Percentiles rank a stretch among this genome's conserved stretches.
Conservation (phyloP, 441 rosid species). For the Gossypium schwendimanii region DNA sequence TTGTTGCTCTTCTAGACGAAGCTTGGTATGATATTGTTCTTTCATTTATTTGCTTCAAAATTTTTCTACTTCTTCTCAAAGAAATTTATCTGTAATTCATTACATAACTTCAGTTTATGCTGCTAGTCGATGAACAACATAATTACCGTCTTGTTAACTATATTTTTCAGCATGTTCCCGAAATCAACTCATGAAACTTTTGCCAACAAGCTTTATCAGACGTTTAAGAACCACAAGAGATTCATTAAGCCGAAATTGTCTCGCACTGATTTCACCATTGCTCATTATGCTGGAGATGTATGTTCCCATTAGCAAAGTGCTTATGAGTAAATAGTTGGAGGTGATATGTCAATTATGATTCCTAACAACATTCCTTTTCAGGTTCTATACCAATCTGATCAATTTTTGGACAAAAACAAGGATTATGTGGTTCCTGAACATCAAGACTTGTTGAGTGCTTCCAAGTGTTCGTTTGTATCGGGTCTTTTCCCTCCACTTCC, state of each 20-base stretch:
- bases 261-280: constrained; percentile 82
- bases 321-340: not conserved
- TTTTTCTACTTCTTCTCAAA: not conserved
- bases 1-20: constrained; percentile 92
- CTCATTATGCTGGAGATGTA: constrained; percentile 99
- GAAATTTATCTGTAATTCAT: not conserved
- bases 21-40: constrained; percentile 60
- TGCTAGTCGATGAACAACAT: constrained; percentile 1
- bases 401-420: constrained; percentile 96
- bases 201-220: constrained; percentile 89
- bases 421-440: constrained; percentile 95
- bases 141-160: constrained; percentile 11
- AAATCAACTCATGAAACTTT: constrained; percentile 99
- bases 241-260: constrained; percentile 93
- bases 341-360: not conserved
- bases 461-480: constrained; percentile 78
- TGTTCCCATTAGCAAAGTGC: constrained; percentile 2
- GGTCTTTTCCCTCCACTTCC: constrained; percentile 90
- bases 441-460: constrained; percentile 76
- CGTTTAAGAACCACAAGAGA: constrained; percentile 80
- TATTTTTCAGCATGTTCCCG: constrained; percentile 87
- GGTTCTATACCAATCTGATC: constrained; percentile 91
- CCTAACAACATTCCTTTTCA: constrained; percentile 26
- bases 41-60: not conserved
- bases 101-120: constrained; percentile 3